These are phyloP conservation scores for Lithohypha guttulata DNA, from an alignment of 2,329 filamentous ascomycete species.

Conservation along the genomic window DNA sequence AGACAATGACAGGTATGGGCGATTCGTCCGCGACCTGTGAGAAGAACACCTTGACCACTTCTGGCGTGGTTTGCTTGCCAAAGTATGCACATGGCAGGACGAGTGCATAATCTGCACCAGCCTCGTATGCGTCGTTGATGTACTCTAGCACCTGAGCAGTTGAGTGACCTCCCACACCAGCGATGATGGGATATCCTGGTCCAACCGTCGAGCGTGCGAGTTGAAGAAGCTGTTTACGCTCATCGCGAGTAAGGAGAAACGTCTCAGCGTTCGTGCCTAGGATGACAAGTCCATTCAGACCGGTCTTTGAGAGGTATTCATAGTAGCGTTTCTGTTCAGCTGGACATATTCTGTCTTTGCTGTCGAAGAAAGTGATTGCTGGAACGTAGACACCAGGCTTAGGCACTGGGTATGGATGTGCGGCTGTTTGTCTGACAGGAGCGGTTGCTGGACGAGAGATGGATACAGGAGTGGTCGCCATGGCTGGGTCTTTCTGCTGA, in stretches of 20 bases:
- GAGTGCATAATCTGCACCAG: slow-evolving; percentile 50
- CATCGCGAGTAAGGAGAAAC: slow-evolving; percentile 47
- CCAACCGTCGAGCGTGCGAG: slow-evolving; percentile 43
- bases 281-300: slow-evolving; percentile 42
- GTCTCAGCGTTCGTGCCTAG: slow-evolving; percentile 47
- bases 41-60: slow-evolving; percentile 50
- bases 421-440: too few relatives aligned
- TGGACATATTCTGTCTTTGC: slow-evolving; percentile 37
- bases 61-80: slow-evolving; percentile 47
- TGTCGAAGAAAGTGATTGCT: slow-evolving; percentile 45
- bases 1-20: slow-evolving; percentile 49
- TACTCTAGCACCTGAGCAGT: slow-evolving; percentile 52
- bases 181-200: slow-evolving; percentile 47
- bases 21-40: slow-evolving; percentile 42
- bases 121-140: slow-evolving; percentile 47
- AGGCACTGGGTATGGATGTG: slow-evolving; percentile 20
- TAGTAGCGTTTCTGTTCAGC: slow-evolving; percentile 41
- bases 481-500: too few relatives aligned
- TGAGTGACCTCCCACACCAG: slow-evolving; percentile 52
- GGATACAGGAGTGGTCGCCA: too few relatives aligned
- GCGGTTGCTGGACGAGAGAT: too few relatives aligned
- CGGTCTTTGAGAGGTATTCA: slow-evolving; percentile 38
- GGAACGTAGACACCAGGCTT: slow-evolving; percentile 40
- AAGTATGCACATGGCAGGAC: slow-evolving; percentile 55
- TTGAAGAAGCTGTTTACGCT: slow-evolving; percentile 45